phyloP scores from a whole-genome alignment of 257 asterid species.

The Solanum ahanhuiri region DNA sequence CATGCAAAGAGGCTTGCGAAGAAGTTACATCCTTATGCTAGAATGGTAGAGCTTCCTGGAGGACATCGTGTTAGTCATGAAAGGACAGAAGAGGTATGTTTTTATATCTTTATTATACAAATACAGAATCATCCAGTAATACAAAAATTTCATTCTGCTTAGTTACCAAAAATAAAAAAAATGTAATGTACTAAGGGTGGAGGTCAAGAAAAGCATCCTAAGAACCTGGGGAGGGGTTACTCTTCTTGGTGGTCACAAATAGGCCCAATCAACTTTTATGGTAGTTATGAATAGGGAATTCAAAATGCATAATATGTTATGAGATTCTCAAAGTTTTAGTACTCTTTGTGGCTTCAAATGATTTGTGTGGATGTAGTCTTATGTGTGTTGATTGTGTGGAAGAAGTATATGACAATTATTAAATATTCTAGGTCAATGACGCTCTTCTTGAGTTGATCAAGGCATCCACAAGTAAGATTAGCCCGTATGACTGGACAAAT shows the following conservation, averaged over 20 bases:
- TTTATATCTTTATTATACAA: not conserved
- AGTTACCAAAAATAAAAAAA: not conserved
- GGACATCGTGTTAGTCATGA: constrained; percentile 97
- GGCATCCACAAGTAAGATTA: constrained; percentile 44
- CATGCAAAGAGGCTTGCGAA: constrained; percentile 82
- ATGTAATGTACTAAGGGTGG: not conserved
- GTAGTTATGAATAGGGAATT: not conserved
- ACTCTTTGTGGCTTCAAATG: not conserved
- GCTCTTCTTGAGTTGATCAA: constrained; percentile 66
- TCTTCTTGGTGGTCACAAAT: not conserved
- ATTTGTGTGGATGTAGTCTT: not conserved
- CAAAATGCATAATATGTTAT: not conserved
- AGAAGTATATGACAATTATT: not conserved
- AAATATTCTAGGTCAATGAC: constrained; percentile 57
- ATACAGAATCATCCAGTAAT: not conserved
- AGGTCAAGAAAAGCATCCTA: not conserved
- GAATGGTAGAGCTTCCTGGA: constrained; percentile 93
- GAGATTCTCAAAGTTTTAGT: not conserved
- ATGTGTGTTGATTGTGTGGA: not conserved
- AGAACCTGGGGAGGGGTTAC: not conserved
- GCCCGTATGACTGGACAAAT: constrained; percentile 71
- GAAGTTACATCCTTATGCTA: constrained; percentile 68
- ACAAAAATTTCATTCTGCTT: not conserved
- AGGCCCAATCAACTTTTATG: not conserved
- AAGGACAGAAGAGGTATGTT: constrained; percentile 80